Percentiles rank a stretch among this genome's conserved stretches.
Evolutionary conservation across 805 yeast genomes (phyloP).

Genomic region (Metschnikowia drakensbergensis): DNA sequence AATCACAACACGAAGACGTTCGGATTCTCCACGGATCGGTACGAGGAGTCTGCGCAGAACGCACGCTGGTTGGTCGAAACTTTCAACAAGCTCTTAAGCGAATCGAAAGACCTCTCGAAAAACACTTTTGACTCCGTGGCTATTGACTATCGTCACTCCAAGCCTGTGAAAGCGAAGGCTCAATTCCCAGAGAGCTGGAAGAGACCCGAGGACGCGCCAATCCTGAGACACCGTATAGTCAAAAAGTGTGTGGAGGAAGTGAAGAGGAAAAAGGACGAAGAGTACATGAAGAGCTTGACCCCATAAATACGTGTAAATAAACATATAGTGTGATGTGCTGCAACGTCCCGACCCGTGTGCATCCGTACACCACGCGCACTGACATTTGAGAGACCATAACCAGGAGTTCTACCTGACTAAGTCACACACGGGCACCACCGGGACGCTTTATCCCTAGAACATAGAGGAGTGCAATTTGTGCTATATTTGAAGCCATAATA

Average conservation of each 20-base stretch:
- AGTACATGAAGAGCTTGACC: slow-evolving; percentile 23
- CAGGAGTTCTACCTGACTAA: background rate
- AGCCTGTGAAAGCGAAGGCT: slow-evolving; percentile 36
- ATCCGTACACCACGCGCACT: slow-evolving; percentile 5
- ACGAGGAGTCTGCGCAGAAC: slow-evolving; percentile 80
- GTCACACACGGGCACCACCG: background rate
- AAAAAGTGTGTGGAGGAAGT: slow-evolving; percentile 31
- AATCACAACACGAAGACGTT: slow-evolving; percentile 57
- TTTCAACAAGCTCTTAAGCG: slow-evolving; percentile 56
- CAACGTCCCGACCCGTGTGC: background rate
- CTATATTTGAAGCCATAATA: background rate
- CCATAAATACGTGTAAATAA: slow-evolving; percentile 6
- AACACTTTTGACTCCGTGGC: slow-evolving; percentile 73
- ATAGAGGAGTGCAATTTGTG: no score
- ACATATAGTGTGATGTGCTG: background rate
- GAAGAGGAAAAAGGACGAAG: slow-evolving; percentile 30
- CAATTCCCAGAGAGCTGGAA: slow-evolving; percentile 79
- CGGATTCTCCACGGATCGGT: slow-evolving; percentile 61
- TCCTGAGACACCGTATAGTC: slow-evolving; percentile 35
- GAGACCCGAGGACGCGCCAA: slow-evolving; percentile 63
- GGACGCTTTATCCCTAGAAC: background rate
- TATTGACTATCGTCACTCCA: slow-evolving; percentile 69
- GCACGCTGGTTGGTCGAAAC: slow-evolving; percentile 67
- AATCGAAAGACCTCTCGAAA: slow-evolving; percentile 61
- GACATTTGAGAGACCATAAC: background rate